phyloP scores from a whole-genome alignment of 73 alveolate species.

The Symbiodinium pilosum region DNA sequence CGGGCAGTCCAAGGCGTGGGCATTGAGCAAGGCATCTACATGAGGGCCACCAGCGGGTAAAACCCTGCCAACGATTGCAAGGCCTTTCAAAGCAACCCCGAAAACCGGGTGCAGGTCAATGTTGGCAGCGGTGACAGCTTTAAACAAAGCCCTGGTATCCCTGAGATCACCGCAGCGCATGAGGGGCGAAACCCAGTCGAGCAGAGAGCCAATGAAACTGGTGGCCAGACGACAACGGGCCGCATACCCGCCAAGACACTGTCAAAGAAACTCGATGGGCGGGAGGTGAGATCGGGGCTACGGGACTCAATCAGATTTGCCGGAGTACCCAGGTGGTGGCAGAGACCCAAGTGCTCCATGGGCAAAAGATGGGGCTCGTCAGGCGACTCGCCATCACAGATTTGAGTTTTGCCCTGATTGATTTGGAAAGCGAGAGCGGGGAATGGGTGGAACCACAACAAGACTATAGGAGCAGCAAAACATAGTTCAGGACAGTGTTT shows the following conservation, averaged over 20 bases:
- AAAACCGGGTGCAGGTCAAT: not conserved
- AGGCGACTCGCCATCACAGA: not conserved
- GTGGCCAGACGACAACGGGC: not conserved
- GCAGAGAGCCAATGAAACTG: not conserved
- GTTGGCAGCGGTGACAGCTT: not conserved
- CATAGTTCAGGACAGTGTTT: not conserved
- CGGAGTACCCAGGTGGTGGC: not conserved
- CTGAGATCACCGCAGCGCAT: not conserved
- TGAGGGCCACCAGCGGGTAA: not conserved
- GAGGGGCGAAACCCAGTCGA: not conserved
- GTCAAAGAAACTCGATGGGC: not conserved
- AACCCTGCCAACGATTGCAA: not conserved
- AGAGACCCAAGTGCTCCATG: not conserved
- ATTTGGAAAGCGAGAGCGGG: not conserved
- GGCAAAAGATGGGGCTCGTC: not conserved
- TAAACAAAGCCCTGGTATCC: not conserved
- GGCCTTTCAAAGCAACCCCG: not conserved
- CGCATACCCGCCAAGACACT: not conserved
- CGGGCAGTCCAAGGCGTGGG: too few relatives aligned
- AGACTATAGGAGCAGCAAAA: too few relatives aligned
- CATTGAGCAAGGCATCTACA: not conserved
- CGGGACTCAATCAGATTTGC: not conserved
- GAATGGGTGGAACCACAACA: not conserved
- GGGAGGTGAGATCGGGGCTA: not conserved
- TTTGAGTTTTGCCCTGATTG: not conserved